Base-by-base conservation (phyloP, 192 early-diverging fungal species). In the Coemansia sp. region DNA sequence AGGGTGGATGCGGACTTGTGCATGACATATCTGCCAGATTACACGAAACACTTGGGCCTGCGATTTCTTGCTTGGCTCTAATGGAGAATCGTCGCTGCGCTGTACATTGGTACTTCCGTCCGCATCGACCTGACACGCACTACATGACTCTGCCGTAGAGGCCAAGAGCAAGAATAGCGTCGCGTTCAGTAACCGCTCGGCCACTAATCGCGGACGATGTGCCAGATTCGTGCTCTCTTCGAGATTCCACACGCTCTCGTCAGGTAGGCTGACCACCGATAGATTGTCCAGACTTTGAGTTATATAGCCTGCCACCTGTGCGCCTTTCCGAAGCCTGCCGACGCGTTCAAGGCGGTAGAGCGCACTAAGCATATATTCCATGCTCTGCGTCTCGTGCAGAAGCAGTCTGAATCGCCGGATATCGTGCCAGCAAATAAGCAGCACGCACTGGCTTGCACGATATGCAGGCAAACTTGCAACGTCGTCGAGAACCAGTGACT, bases 211-310 rank as follows among this genome's bases (percentile, higher is more conserved):
- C 27, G 51, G 51, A 15, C 14, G 64, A 15, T 37, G n/a, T 36
- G 31, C 8, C 7, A 21, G n/a, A 4, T 14, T 19, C 4, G 7
- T 59, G 29, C 29, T 51, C 19, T 42, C 64, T 1, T 71, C 32
- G 38, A 78, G 64, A 36, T 70, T 51, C 64, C 68, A 73, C 19
- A 42, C 69, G 48, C 73, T 80, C 29, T 80, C 77, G 8, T 75
- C 77, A 2, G 77, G 73, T 36, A 80, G 62, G 34, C 77, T 80
- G 32, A 80, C 73, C 1, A 80, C 66, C 9, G 77, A 80, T 3
- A 80, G 64, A 29, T 69, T 53, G 42, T 42, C 69, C 4, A 71
- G 50, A 62, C 77, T 80, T 44, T 71, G 73, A 6, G 46, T 21
- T n/a, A 80, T 7, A 32, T 48, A 41, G n/a, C 53, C 72, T 19